Base-by-base conservation (phyloP, 2,329 filamentous ascomycete species). In the Triangularia setosa region DNA sequence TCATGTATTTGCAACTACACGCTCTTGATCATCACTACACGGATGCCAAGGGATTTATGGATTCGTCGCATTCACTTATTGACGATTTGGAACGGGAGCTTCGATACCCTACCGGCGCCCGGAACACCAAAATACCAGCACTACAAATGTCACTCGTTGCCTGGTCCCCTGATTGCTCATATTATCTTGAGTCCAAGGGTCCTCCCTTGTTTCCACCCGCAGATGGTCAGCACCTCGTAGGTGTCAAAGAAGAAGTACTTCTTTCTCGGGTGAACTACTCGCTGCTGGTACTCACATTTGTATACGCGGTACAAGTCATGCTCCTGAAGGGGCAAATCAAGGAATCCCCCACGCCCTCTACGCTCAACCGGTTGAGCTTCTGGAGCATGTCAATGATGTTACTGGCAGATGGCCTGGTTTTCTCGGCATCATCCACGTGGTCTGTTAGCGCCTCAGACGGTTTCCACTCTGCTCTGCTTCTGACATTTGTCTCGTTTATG, bases 1-100 rank as follows among this genome's bases (percentile, higher is more conserved):
- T 99, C 58, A 79, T 96, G 62, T 98, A 93, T 75, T 80, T 94
- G 28, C 95, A 98, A 74, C 83, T 94, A 48, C 83, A 90, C 67
- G 85, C 87, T 1, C 76, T 84, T 3, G 23, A 48, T 21, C 40
- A 21, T 11, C 40, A 48, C 40, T 48, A 48, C 21, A 48, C 18
- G 8, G 76, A 81, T 56, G 74, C 75, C 12, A 67, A 80, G 23
- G 71, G 75, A 61, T 71, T 76, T 23, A 67, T 65, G 64, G 74
- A 69, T 64, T 75, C 1, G 40, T 69, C 78, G 60, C 70, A 73
- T 57, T 75, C 77, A 55, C 71, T 83, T 35, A 80, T 88, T 30
- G 73, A 79, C 27, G 79, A 82, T 55, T 83, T 90, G 64, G 88
- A 90, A 74, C 77, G 81, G 25, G 88, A 90, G 73, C 79, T 90